Evolutionary conservation across 345 rosid genomes (phyloP).

Genomic region (Erucastrum elatum): DNA sequence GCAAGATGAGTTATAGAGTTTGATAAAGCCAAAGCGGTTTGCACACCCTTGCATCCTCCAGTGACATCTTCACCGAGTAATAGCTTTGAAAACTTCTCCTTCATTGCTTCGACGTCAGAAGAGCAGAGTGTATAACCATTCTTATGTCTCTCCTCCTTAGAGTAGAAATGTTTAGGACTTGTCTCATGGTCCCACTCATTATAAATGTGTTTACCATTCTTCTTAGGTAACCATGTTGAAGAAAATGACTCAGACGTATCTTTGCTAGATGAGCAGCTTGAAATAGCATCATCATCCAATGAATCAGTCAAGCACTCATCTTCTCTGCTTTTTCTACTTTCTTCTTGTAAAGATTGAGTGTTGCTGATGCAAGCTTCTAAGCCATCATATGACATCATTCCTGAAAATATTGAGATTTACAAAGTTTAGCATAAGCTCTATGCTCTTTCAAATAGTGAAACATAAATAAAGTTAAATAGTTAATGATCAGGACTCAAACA

Average conservation of each 20-base stretch:
- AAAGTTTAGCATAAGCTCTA: not conserved
- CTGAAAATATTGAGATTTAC: constrained; percentile 40
- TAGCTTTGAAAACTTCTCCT: constrained; percentile 75
- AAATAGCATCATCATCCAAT: constrained; percentile 63
- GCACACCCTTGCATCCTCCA: constrained; percentile 73
- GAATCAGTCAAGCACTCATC: constrained; percentile 76
- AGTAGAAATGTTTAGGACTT: constrained; percentile 51
- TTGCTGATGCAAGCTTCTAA: constrained; percentile 76
- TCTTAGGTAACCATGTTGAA: constrained; percentile 62
- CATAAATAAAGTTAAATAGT: not conserved
- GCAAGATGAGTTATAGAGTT: constrained; percentile 83
- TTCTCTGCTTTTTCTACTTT: constrained; percentile 79
- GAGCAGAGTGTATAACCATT: constrained; percentile 33
- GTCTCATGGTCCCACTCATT: constrained; percentile 57
- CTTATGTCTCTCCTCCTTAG: constrained; percentile 52
- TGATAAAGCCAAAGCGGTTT: constrained; percentile 75
- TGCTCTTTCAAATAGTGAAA: not conserved
- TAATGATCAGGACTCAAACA: not conserved
- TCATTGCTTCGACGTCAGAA: constrained; percentile 76
- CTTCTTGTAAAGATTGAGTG: constrained; percentile 73
- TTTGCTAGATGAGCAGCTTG: constrained; percentile 90
- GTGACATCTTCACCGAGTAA: constrained; percentile 83
- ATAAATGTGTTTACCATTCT: constrained; percentile 7
- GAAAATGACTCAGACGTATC: constrained; percentile 81
- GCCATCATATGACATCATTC: constrained; percentile 76